Conservation (phyloP, 352 stramenopile species). For the Phytopythium aichiense region DNA sequence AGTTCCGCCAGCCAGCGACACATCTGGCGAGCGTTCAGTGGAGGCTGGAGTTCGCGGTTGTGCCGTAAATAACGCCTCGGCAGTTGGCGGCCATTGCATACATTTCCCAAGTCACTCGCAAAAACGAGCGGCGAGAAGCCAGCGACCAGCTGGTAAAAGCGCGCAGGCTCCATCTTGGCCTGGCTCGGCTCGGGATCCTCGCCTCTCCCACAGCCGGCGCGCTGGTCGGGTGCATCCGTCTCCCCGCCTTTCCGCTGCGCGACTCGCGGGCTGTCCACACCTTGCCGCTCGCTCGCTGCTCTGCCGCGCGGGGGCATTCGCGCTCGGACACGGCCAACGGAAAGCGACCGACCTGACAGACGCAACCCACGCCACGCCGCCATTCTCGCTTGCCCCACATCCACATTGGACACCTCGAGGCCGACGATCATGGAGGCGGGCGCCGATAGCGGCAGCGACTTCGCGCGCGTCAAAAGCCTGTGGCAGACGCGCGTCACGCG, state of each 20-base stretch:
- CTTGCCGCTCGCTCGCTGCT: not conserved
- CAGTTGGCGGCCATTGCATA: not conserved
- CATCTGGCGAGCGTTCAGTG: conserved; percentile 3
- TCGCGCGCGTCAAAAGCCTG: conserved; percentile 54
- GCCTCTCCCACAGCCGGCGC: not conserved
- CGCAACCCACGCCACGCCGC: not conserved
- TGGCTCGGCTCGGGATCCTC: not conserved
- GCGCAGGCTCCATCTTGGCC: not conserved
- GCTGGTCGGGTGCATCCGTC: not conserved
- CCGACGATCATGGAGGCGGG: not conserved
- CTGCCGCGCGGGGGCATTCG: not conserved
- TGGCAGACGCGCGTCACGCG: conserved; percentile 58
- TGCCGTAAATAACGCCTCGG: not conserved
- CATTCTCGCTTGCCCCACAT: not conserved
- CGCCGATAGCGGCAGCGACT: conserved; percentile 18
- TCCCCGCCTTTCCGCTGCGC: not conserved
- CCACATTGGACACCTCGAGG: not conserved
- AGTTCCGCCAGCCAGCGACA: not conserved
- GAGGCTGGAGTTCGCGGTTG: not conserved
- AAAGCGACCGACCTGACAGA: not conserved
- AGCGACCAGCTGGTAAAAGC: conserved; percentile 3
- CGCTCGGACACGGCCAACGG: not conserved
- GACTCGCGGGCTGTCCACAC: not conserved
- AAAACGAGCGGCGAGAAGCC: not conserved
- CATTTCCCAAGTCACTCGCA: not conserved